phyloP scores from a whole-genome alignment of 2,329 filamentous ascomycete species.

The Fusarium sp. region DNA sequence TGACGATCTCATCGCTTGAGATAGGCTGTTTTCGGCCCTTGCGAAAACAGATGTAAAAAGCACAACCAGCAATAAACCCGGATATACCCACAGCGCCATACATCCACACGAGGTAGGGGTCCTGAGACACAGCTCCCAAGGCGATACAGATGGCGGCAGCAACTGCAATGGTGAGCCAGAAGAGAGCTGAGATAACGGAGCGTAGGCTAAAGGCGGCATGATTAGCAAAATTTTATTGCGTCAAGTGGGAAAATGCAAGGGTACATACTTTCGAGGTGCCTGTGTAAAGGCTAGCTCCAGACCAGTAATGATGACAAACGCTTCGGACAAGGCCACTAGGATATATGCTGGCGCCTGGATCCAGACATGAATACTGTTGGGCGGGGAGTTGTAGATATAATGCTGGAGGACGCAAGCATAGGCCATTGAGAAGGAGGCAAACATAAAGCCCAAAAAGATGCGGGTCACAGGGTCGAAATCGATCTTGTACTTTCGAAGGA shows the following conservation, averaged over 20 bases:
- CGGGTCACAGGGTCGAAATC: constrained; percentile 1
- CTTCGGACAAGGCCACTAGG: neutral
- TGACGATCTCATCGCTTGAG: neutral
- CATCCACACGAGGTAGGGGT: constrained; percentile 16
- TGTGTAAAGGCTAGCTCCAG: constrained; percentile 13
- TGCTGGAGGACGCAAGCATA: constrained; percentile 9
- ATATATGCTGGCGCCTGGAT: constrained; percentile 5
- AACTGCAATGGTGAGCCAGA: constrained; percentile 10
- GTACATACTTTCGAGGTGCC: constrained; percentile 7
- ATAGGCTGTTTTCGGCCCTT: neutral
- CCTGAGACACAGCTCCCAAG: neutral
- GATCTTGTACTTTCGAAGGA: constrained; percentile 8
- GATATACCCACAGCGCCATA: constrained; percentile 13
- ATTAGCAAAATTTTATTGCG: neutral
- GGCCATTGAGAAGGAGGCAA: constrained; percentile 8
- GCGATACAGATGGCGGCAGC: constrained; percentile 16
- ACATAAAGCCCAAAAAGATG: constrained; percentile 19
- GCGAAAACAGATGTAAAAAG: constrained; percentile 9
- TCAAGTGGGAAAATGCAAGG: accelerated
- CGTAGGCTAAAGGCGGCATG: neutral
- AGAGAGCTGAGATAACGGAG: constrained; percentile 13
- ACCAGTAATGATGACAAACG: constrained; percentile 10
- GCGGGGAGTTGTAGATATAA: constrained; percentile 9
- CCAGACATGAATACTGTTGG: constrained; percentile 14
- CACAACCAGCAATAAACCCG: constrained; percentile 2